Conservation (phyloP, 306 rosid genomes). For the Begonia peltatifolia region DNA sequence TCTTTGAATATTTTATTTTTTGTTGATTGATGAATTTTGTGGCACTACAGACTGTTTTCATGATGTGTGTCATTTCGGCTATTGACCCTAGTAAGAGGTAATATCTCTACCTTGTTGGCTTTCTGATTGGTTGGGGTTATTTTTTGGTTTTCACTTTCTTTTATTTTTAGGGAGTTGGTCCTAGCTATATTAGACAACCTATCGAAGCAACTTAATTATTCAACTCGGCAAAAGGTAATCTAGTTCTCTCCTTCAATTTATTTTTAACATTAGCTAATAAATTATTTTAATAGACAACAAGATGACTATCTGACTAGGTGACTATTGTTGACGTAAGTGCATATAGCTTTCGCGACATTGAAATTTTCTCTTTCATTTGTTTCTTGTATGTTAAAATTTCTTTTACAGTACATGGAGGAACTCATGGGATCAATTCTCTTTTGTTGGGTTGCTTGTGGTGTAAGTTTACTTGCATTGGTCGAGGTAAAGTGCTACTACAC, state of each 20-base stretch:
- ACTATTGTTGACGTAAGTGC: neutral
- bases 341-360: neutral
- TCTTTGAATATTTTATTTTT: slow-evolving; percentile 4
- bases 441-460: slow-evolving; percentile 89
- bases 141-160: neutral
- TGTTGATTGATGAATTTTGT: slow-evolving; percentile 11
- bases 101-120: neutral
- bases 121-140: neutral
- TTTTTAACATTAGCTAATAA: too few relatives aligned
- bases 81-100: slow-evolving; percentile 84
- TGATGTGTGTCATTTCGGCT: slow-evolving; percentile 77
- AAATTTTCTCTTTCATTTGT: slow-evolving; percentile 2
- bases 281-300: too few relatives aligned
- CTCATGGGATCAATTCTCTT: slow-evolving; percentile 70
- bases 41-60: slow-evolving; percentile 69
- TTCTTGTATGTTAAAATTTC: slow-evolving; percentile 8
- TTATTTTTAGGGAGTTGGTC: slow-evolving; percentile 49
- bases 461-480: slow-evolving; percentile 70
- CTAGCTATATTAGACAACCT: slow-evolving; percentile 47
- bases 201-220: slow-evolving; percentile 58
- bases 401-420: slow-evolving; percentile 82
- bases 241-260: neutral
- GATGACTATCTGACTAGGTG: neutral
- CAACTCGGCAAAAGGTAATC: slow-evolving; percentile 56
- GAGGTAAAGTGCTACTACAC: slow-evolving; percentile 41